Conservation (phyloP, 768 basidiomycete genomes). For the Pulveroboletus sp. region DNA sequence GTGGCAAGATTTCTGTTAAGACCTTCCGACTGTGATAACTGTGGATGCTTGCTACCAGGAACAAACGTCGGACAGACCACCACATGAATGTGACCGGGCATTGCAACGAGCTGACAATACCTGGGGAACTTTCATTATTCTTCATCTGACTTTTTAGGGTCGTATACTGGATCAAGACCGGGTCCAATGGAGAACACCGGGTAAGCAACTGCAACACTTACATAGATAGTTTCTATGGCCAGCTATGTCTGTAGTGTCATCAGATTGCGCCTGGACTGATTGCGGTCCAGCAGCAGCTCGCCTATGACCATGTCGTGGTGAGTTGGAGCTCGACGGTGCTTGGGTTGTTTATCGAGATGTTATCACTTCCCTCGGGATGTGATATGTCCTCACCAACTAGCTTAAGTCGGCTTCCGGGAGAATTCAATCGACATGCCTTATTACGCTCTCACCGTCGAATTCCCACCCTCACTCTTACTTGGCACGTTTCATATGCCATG, state of each 20-base stretch:
- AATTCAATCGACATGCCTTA: background rate
- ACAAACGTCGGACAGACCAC: background rate
- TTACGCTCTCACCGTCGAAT: background rate
- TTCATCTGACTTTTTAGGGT: background rate
- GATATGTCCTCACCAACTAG: too few species aligned
- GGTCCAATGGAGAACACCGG: too few species aligned
- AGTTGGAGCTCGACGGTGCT: background rate
- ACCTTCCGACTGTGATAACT: background rate
- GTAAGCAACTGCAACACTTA: too few species aligned
- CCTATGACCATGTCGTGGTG: too few species aligned
- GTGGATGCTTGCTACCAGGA: background rate
- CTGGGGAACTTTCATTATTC: background rate
- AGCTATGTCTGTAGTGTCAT: too few species aligned
- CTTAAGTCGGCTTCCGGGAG: background rate
- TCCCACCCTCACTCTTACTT: background rate
- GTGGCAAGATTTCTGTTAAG: slow-evolving; percentile 12
- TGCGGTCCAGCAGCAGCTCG: too few species aligned
- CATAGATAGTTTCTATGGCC: too few species aligned
- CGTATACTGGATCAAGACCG: background rate
- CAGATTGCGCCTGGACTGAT: too few species aligned
- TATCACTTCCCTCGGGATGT: too few species aligned
- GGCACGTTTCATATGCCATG: slow-evolving; percentile 3
- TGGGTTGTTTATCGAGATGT: background rate
- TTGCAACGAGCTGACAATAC: background rate
- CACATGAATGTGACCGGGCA: too few species aligned